Evolutionary conservation across 495 filamentous ascomycete genomes (phyloP), one percentile per base, ranked within the genome.

Genomic region (Trichoderma asperelloides): DNA sequence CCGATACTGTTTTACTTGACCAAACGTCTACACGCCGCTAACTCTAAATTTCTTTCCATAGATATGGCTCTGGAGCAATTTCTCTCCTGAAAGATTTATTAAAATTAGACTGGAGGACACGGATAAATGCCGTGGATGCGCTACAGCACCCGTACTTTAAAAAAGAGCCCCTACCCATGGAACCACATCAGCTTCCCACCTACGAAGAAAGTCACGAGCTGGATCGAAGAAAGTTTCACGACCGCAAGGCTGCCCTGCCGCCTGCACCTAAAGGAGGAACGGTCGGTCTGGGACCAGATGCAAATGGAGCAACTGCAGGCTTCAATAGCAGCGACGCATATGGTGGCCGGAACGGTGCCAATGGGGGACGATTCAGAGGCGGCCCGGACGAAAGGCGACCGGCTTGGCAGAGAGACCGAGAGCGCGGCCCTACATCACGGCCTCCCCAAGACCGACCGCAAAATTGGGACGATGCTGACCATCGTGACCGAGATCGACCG

Each of bases 151-250:
- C 91, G 9, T 99, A 97, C 76, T 99, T 99, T 76, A 85, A 82
- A 51, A 88, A 80, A 21, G 75, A 82, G 3, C 96, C 95, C 23
- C 81, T 86, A n/a, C 96, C 95, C 12, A 87, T 92, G 21, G 82
- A 81, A 64, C 89, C 94, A 4, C 85, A 87, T 68, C 93, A 98
- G 41, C 78, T 99, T 25, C 95, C 95, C 25, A 83, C 79, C 21
- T 98, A 96, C 70, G 89, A 95, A 69, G 96, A 98, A 69, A 96
- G 92, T 21, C 95, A 99, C 78, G 95, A 99, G 77, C 80, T 98
- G 25, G 95, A 99, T 72, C 87, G 95, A 41, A 86, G 92, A 67
- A 94, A 92, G 74, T 91, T 92, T 72, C 89, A 94, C 68, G 86
- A 89, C 68, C 85, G 93, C 69, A 89, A 89, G 72, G 87, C 86